These are phyloP conservation scores for Shiraia bambusicola DNA, from an alignment of 2,329 filamentous ascomycete species.

Conservation along the genomic window DNA sequence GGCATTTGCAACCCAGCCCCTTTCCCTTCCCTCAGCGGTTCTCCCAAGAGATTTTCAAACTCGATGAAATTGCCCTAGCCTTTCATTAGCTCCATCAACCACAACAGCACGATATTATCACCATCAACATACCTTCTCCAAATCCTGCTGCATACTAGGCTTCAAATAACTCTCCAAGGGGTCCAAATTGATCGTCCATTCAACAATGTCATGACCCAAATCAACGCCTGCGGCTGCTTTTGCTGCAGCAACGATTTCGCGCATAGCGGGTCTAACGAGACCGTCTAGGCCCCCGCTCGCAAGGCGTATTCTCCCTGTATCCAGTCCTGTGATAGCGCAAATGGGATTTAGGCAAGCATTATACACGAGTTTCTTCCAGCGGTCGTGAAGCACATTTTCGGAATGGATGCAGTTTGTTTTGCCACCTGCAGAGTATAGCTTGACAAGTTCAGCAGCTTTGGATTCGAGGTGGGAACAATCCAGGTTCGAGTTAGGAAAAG, in stretches of 20 bases:
- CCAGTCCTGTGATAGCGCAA: conserved; percentile 54
- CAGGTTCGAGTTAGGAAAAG: conserved; percentile 48
- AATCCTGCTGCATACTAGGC: conserved; percentile 59
- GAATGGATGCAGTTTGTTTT: conserved; percentile 49
- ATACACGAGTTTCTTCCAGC: conserved; percentile 57
- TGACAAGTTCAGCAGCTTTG: conserved; percentile 49
- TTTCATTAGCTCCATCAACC: not conserved
- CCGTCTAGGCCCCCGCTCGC: conserved; percentile 49
- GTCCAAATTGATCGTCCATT: conserved; percentile 52
- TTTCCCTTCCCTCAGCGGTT: conserved; percentile 57
- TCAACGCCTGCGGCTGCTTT: conserved; percentile 48
- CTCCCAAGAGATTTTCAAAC: conserved; percentile 58
- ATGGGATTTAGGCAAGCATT: conserved; percentile 57
- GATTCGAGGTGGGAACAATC: conserved; percentile 18
- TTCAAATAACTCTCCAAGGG: conserved; percentile 52
- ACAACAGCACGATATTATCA: not conserved
- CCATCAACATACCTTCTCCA: conserved; percentile 46
- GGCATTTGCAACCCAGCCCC: conserved; percentile 53
- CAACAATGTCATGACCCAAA: conserved; percentile 48
- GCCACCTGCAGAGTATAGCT: conserved; percentile 51
- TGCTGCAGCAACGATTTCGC: conserved; percentile 51
- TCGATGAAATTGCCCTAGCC: conserved; percentile 57
- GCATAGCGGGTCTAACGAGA: conserved; percentile 57
- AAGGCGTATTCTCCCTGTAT: conserved; percentile 54
- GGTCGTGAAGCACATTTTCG: conserved; percentile 45